Base-by-base conservation (phyloP, 441 rosid genomes). In the Gossypium lobatum region DNA sequence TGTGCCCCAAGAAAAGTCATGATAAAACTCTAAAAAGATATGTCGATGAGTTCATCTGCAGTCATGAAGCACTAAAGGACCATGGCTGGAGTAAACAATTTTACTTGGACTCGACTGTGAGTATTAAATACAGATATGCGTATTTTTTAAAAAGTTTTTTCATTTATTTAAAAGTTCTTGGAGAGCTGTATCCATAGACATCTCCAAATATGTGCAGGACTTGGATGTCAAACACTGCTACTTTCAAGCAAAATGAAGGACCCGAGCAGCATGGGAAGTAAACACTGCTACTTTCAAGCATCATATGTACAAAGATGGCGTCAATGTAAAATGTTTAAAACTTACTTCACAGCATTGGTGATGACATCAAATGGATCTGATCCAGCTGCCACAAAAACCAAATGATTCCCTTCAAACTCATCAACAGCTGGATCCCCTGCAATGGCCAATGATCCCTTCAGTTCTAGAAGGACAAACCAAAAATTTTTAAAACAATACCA, bases 271-370 rank as follows among this genome's bases (percentile, higher is more conserved):
- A 54, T 18, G 21, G 60, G 23, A 14, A 28, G 37, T 60, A 61
- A n/a, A 14, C 23, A 23, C 31, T 8, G 26, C 64, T 25, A 16
- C 21, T 63, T 62, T 16, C 60, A 26, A 60, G 18, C 23, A 31
- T 11, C 6, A 25, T 16, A 16, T 16, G 48, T 42, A 64, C 8
- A 42, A 65, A 50, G 54, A 45, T 65, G 28, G 2, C 14, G 46
- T 42, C 18, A 21, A 6, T 13, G 20, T 3, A n/a, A 23, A 13
- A n/a, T 65, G 60, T 58, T 8, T n/a, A 37, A 69, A 31, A 39
- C 86, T 79, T 70, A 89, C 93, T 87, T 89, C 20, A 89, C 88
- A 17, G 89, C 88, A 76, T 77, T 74, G 31, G 93, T 86, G 78
- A 87, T 85, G 63, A 89, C 87, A 74, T 83, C 86, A 73, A 82